Base-by-base conservation (phyloP, 2,329 filamentous ascomycete genomes). In the Chrysoporthe deuterocubensis region DNA sequence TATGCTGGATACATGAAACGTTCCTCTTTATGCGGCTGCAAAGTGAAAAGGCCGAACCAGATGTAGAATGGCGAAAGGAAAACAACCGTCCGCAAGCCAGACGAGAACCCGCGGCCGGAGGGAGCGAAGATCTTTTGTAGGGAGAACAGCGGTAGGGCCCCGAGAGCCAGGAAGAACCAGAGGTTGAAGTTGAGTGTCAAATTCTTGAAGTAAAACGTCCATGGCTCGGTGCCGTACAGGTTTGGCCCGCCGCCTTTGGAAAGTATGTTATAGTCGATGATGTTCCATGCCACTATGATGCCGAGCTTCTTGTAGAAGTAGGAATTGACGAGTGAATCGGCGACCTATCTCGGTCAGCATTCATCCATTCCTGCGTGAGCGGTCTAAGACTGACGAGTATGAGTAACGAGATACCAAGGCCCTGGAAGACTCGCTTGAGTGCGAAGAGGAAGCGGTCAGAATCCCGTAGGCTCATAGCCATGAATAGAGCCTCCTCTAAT, bases 1-100 rank as follows among this genome's bases (percentile, higher is more conserved):
- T 99, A 99, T 2, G 89, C 92, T 0, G 96, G 96, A 75, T 97
- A 99, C 94, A 99, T 98, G 82, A 99, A 99, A 7, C 96, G 87
- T 80, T 99, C 96, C 78, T 99, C 96, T 76, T 99, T 99, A 81
- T 99, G 96, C 18, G 96, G 93, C 76, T 99, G 96, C 9, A 91
- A 77, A 0, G 92, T 95, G 81, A 99, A 98, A 70, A 98, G 96
- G 3, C 81, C 87, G 40, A 99, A 85, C 96, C 96, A 99, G 76
- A 97, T 85, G 77, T 98, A 99, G 79, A 98, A 97, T 0, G 96
- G 96, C 0, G 88, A 81, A 65, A 95, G 83, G 72, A 97, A 93
- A 26, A 95, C 87, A 60, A 96, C 74, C 11, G 90, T 92, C 46
- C 94, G 90, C 66, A 97, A 80, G 0, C 92, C 86, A 0, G 89